These are phyloP conservation scores for Copromyces sp. DNA, from an alignment of 495 filamentous ascomycete genomes.

Conservation along the genomic window DNA sequence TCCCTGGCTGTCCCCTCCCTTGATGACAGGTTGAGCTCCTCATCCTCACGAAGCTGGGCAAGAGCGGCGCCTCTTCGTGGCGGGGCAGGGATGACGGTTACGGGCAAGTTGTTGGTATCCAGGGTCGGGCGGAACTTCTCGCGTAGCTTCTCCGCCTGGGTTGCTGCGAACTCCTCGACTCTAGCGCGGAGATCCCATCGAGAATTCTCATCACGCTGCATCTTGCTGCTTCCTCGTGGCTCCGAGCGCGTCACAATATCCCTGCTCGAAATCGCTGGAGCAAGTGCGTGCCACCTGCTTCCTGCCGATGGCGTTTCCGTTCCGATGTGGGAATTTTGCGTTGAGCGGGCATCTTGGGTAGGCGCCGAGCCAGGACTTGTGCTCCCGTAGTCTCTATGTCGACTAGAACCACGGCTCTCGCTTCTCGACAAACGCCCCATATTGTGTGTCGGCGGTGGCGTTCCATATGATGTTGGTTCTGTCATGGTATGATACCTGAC, in stretches of 20 bases:
- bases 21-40: conserved; percentile 16
- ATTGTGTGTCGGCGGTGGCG: conserved; percentile 26
- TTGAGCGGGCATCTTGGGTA: conserved; percentile 7
- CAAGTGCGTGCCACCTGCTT: conserved; percentile 20
- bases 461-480: conserved; percentile 45
- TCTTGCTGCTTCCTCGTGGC: background rate
- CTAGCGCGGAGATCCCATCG: conserved; percentile 35
- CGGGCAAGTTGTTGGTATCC: conserved; percentile 38
- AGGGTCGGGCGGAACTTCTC: conserved; percentile 35
- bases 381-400: conserved; percentile 16
- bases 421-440: conserved; percentile 22
- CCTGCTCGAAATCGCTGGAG: conserved; percentile 9
- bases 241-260: conserved; percentile 15
- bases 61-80: conserved; percentile 35
- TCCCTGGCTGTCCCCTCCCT: background rate
- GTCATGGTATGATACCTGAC: conserved; percentile 72
- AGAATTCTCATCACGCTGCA: background rate
- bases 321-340: background rate
- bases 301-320: background rate
- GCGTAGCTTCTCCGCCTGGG: conserved; percentile 35
- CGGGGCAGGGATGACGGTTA: conserved; percentile 40
- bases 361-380: conserved; percentile 4
- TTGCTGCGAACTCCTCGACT: conserved; percentile 38
- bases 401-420: conserved; percentile 22
- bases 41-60: conserved; percentile 33